Evolutionary conservation across 2,329 filamentous ascomycete species (phyloP).

Genomic region (Apiospora koreana): DNA sequence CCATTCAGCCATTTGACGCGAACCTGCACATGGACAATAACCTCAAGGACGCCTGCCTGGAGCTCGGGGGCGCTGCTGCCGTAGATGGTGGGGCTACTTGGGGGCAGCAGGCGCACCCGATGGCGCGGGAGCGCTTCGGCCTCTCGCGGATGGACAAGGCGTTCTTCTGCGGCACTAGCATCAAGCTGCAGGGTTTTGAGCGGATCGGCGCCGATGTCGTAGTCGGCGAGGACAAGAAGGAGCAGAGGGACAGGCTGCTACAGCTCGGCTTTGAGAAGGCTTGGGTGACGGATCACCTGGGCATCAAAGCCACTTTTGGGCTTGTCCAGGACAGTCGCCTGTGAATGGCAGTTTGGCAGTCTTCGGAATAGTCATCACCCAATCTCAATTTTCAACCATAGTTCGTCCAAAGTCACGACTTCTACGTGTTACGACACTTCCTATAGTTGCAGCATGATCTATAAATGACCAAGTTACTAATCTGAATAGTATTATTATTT

Average conservation of each 20-base stretch:
- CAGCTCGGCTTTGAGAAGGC: constrained; percentile 36
- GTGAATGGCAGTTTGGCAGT: neutral
- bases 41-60: constrained; percentile 53
- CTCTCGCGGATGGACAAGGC: constrained; percentile 55
- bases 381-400: too few relatives aligned
- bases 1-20: constrained; percentile 53
- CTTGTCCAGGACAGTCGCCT: neutral
- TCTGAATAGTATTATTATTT: too few relatives aligned
- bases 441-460: too few relatives aligned
- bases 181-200: constrained; percentile 36
- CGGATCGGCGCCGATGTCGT: constrained; percentile 47
- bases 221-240: constrained; percentile 34
- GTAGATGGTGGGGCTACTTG: constrained; percentile 51
- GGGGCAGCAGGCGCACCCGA: constrained; percentile 51
- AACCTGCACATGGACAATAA: constrained; percentile 45
- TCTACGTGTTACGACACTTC: too few relatives aligned
- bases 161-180: constrained; percentile 37
- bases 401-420: too few relatives aligned
- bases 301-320: constrained; percentile 36
- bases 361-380: too few relatives aligned
- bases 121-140: constrained; percentile 42
- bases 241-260: constrained; percentile 20
- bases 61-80: constrained; percentile 39
- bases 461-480: too few relatives aligned
- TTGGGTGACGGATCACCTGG: constrained; percentile 53